A percentile compares a stretch with the other conserved stretches of the same genome.
Conservation (phyloP, 441 rosid species). For the Arabidopsis hybrid region DNA sequence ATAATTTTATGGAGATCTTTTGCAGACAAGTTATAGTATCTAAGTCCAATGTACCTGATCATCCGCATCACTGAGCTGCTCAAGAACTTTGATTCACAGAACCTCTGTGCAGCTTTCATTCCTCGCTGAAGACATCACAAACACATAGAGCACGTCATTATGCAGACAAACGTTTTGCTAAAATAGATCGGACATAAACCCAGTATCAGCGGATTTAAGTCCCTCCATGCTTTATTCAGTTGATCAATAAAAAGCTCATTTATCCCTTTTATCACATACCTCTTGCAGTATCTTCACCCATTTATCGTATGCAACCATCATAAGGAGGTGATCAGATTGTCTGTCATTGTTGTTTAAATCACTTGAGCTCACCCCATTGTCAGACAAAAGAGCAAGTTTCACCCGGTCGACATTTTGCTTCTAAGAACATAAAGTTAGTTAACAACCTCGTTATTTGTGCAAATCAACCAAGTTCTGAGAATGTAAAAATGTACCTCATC, state of each 20-base stretch:
- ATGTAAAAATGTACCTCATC: slow-evolving; percentile 69
- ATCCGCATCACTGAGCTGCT: slow-evolving; percentile 92
- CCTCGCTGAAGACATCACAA: slow-evolving; percentile 70
- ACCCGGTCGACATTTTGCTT: slow-evolving; percentile 86
- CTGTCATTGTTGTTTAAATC: slow-evolving; percentile 56
- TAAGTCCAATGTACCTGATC: slow-evolving; percentile 67
- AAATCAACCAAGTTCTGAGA: slow-evolving; percentile 28
- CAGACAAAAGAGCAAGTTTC: slow-evolving; percentile 71
- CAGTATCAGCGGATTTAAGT: slow-evolving; percentile 7
- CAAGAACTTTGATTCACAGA: slow-evolving; percentile 76
- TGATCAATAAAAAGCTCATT: slow-evolving; percentile 7
- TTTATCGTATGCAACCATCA: slow-evolving; percentile 87
- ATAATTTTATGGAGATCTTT: background rate
- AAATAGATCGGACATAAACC: slow-evolving; percentile 14
- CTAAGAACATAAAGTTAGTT: slow-evolving; percentile 48
- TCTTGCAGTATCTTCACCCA: slow-evolving; percentile 81
- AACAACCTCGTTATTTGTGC: slow-evolving; percentile 4
- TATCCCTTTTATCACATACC: slow-evolving; percentile 53
- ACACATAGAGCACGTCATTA: slow-evolving; percentile 27
- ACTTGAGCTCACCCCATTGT: slow-evolving; percentile 61
- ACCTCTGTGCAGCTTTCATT: slow-evolving; percentile 74
- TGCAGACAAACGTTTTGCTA: slow-evolving; percentile 23
- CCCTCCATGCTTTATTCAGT: background rate
- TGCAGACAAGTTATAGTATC: background rate
- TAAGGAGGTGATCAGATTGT: slow-evolving; percentile 88